These are phyloP conservation scores for Saussurea involucrata DNA, from an alignment of 129 eudicot species.

Conservation along the genomic window DNA sequence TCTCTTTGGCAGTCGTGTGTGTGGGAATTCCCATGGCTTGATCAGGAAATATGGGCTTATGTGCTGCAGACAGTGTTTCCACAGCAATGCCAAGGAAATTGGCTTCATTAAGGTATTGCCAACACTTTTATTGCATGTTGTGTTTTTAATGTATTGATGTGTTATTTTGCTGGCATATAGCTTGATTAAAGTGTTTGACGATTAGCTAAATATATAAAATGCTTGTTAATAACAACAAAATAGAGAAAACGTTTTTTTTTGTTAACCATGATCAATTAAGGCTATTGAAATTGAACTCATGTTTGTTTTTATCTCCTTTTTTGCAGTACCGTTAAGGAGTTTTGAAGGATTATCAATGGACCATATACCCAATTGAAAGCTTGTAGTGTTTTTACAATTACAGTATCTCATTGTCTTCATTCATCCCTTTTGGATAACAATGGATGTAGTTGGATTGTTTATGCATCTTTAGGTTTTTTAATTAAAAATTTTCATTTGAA, in stretches of 20 bases:
- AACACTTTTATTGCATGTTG: background rate
- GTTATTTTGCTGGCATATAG: background rate
- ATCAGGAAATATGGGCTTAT: constrained; percentile 59
- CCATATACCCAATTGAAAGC: background rate
- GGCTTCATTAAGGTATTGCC: constrained; percentile 59
- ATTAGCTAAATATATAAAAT: background rate
- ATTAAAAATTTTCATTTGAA: background rate
- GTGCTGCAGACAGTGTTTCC: constrained; percentile 76
- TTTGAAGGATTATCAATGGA: constrained; percentile 8
- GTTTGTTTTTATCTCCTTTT: background rate
- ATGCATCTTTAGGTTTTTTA: background rate
- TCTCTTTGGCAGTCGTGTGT: constrained; percentile 43
- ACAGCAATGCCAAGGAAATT: constrained; percentile 70
- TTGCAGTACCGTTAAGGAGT: constrained; percentile 30
- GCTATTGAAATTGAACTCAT: background rate
- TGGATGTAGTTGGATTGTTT: background rate
- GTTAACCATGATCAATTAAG: background rate
- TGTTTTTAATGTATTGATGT: background rate
- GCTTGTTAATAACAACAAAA: background rate
- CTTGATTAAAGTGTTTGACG: background rate
- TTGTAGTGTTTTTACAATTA: constrained; percentile 7
- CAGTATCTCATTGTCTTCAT: background rate
- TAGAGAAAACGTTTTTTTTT: background rate
- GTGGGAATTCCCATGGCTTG: constrained; percentile 53
- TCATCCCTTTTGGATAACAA: background rate